Conservation (phyloP, 2,329 filamentous ascomycete species). For the Amesomyces nigricolor region DNA sequence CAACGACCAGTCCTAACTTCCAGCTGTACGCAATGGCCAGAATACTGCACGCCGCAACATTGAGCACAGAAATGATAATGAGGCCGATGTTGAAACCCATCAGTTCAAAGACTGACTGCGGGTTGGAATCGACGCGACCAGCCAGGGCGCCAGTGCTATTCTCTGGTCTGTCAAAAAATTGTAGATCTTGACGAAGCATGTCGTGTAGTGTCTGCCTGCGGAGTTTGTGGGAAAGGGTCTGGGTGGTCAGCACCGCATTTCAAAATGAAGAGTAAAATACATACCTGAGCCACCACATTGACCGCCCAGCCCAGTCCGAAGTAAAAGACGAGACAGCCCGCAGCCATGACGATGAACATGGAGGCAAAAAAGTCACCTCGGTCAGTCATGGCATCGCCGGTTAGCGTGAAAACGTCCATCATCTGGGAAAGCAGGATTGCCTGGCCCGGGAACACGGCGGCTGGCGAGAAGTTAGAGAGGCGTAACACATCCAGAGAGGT, state of each 20-base stretch:
- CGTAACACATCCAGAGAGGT: too few species aligned
- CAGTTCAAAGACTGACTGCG: slow-evolving; percentile 37
- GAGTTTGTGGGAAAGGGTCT: slow-evolving; percentile 20
- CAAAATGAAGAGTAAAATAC: neutral
- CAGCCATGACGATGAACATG: slow-evolving; percentile 47
- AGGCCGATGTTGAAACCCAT: slow-evolving; percentile 40
- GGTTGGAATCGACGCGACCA: slow-evolving; percentile 34
- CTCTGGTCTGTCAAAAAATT: slow-evolving; percentile 39
- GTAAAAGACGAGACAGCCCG: slow-evolving; percentile 42
- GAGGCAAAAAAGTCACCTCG: slow-evolving; percentile 48
- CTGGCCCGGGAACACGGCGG: slow-evolving; percentile 35
- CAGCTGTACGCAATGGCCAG: slow-evolving; percentile 42
- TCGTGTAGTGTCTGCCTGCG: slow-evolving; percentile 22
- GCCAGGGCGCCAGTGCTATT: slow-evolving; percentile 37
- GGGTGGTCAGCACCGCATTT: neutral
- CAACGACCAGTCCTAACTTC: slow-evolving; percentile 45
- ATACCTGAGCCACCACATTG: slow-evolving; percentile 29
- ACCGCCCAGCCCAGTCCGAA: slow-evolving; percentile 34
- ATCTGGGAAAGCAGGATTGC: slow-evolving; percentile 39
- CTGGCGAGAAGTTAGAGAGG: neutral
- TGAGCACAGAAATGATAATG: slow-evolving; percentile 35
- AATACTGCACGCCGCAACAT: slow-evolving; percentile 35
- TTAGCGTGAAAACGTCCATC: slow-evolving; percentile 37
- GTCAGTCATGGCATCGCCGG: slow-evolving; percentile 30
- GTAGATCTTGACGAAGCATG: slow-evolving; percentile 38